Evolutionary conservation across 1,139 yeast genomes (phyloP).

Genomic region (Kodamaea sp.): DNA sequence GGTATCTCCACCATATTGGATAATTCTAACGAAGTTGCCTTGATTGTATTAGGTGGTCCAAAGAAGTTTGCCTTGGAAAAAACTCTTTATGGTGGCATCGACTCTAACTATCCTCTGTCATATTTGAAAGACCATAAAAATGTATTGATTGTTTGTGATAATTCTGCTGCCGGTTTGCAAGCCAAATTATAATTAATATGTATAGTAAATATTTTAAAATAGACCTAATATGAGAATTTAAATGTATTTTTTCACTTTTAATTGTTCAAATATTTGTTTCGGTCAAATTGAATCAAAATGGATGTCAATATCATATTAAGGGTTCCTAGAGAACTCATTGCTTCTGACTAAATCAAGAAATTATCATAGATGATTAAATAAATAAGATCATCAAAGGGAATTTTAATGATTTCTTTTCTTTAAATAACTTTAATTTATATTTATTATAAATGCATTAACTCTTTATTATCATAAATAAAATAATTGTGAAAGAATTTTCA

Average conservation of each 20-base stretch:
- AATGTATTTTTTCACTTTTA: not conserved
- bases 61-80: constrained; percentile 44
- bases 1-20: constrained; percentile 63
- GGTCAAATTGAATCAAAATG: too few relatives aligned
- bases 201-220: not conserved
- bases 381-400: too few relatives aligned
- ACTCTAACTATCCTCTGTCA: constrained; percentile 41
- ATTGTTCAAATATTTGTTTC: too few relatives aligned
- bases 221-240: not conserved
- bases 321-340: too few relatives aligned
- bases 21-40: constrained; percentile 51
- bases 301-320: too few relatives aligned
- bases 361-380: too few relatives aligned
- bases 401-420: too few relatives aligned
- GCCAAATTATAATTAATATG: constrained; percentile 24
- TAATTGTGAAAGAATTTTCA: too few relatives aligned
- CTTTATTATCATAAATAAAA: too few relatives aligned
- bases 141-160: constrained; percentile 45
- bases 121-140: constrained; percentile 46
- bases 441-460: not conserved
- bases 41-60: constrained; percentile 45
- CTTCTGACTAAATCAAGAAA: too few relatives aligned
- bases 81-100: constrained; percentile 37
- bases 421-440: not conserved
- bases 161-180: constrained; percentile 39